Percentiles rank a stretch among this genome's conserved stretches.
These are phyloP conservation scores for Coemansia sp. DNA, from an alignment of 192 early-diverging fungal species.

Conservation along the genomic window DNA sequence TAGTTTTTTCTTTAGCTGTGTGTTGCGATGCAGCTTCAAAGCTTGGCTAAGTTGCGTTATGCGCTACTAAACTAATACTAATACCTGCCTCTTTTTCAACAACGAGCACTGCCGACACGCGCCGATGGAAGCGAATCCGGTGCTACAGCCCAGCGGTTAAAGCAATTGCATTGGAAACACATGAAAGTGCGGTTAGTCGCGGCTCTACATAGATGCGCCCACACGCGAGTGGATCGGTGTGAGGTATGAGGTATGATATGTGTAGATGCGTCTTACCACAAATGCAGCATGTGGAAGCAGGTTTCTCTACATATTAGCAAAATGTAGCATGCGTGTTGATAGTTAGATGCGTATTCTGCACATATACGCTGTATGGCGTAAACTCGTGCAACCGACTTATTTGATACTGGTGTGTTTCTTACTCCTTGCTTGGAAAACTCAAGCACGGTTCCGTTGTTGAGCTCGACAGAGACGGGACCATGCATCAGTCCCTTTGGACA, in stretches of 20 bases:
- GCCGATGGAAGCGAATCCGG: not conserved
- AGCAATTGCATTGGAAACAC: not conserved
- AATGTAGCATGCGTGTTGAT: too few relatives aligned
- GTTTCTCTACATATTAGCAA: constrained; percentile 18
- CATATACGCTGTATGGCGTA: too few relatives aligned
- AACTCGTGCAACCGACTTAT: too few relatives aligned
- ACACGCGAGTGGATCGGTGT: too few relatives aligned
- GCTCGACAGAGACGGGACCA: constrained; percentile 23
- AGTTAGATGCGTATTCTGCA: too few relatives aligned
- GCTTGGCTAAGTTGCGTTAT: too few relatives aligned
- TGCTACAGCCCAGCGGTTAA: constrained; percentile 4
- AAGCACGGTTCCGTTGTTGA: constrained; percentile 12
- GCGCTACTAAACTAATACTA: not conserved
- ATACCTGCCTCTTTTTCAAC: constrained; percentile 43
- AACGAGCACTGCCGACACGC: constrained; percentile 8
- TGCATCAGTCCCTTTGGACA: constrained; percentile 37
- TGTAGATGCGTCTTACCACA: constrained; percentile 13
- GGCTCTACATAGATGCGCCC: too few relatives aligned
- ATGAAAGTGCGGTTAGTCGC: too few relatives aligned
- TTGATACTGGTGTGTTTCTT: too few relatives aligned
- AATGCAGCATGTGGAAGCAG: constrained; percentile 16
- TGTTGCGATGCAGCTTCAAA: too few relatives aligned
- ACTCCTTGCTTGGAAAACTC: constrained; percentile 17
- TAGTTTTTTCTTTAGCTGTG: not conserved
- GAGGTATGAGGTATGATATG: not conserved